Conservation (phyloP, 1,284 basidiomycete species). For the Moesziomyces antarcticus region DNA sequence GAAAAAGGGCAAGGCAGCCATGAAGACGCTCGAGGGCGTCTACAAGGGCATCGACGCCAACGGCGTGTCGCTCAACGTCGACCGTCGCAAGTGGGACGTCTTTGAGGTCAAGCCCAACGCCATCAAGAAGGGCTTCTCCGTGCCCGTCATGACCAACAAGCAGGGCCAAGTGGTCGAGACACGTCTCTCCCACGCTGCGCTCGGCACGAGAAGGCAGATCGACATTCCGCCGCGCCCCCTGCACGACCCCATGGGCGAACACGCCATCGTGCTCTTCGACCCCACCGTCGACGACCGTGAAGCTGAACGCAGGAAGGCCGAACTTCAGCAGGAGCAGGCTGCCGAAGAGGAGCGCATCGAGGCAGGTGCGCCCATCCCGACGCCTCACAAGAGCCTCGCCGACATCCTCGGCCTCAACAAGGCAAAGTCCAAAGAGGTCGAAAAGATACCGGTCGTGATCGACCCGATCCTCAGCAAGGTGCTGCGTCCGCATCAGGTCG, state of each 20-base stretch:
- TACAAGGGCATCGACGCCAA: constrained; percentile 64
- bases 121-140: constrained; percentile 75
- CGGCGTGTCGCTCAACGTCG: constrained; percentile 63
- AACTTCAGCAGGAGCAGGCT: constrained; percentile 39
- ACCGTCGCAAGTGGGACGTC: constrained; percentile 59
- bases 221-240: constrained; percentile 89
- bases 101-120: constrained; percentile 58
- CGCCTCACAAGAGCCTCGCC: constrained; percentile 91
- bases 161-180: constrained; percentile 79
- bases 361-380: constrained; percentile 25
- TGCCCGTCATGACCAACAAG: constrained; percentile 85
- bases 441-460: constrained; percentile 96
- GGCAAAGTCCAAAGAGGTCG: constrained; percentile 55
- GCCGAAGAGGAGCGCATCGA: constrained; percentile 40
- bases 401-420: constrained; percentile 77
- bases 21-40: constrained; percentile 59
- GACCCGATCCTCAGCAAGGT: constrained; percentile 84
- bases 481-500: constrained; percentile 63
- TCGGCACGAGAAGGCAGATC: constrained; percentile 85
- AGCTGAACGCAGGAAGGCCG: constrained; percentile 52
- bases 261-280: constrained; percentile 96
- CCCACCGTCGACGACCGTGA: constrained; percentile 84
- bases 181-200: constrained; percentile 77
- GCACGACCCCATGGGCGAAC: constrained; percentile 96
- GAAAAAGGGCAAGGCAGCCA: constrained; percentile 40